Conservation (phyloP, 2,329 filamentous ascomycete genomes). For the Penicillium sp. region DNA sequence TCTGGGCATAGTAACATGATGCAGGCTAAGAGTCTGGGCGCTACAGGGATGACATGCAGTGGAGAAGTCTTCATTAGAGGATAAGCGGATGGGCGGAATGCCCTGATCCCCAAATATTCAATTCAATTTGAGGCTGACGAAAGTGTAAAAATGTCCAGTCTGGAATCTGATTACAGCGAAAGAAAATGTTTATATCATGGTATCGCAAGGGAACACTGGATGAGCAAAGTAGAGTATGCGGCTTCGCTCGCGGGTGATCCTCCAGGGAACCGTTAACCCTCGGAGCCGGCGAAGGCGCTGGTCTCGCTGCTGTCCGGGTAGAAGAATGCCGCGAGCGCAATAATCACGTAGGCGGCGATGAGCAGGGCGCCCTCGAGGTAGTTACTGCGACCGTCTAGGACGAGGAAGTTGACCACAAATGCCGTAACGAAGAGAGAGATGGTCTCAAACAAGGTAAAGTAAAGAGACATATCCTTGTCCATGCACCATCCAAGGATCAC, state of each 20-base stretch:
- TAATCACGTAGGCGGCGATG: slow-evolving; percentile 76
- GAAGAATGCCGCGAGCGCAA: slow-evolving; percentile 57
- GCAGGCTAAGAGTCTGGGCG: background rate
- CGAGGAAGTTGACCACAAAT: slow-evolving; percentile 81
- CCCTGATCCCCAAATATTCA: background rate
- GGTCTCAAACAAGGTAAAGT: slow-evolving; percentile 62
- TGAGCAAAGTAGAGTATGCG: background rate
- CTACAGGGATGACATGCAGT: background rate
- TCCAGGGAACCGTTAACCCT: background rate
- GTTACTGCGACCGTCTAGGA: slow-evolving; percentile 77
- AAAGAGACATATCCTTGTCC: slow-evolving; percentile 65
- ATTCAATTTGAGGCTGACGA: background rate
- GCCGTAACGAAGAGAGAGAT: slow-evolving; percentile 78
- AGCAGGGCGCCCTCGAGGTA: slow-evolving; percentile 76
- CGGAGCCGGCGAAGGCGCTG: slow-evolving; percentile 28
- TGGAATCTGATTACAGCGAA: background rate
- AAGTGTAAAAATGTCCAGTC: background rate
- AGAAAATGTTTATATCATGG: background rate
- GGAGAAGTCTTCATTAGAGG: background rate
- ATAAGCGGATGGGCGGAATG: background rate
- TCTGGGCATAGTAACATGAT: background rate
- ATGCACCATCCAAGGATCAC: slow-evolving; percentile 75
- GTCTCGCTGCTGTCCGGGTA: slow-evolving; percentile 31
- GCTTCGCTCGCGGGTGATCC: background rate
- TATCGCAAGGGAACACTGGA: background rate